Conservation (phyloP, 352 stramenopile genomes). For the Pythium pyrilobum region DNA sequence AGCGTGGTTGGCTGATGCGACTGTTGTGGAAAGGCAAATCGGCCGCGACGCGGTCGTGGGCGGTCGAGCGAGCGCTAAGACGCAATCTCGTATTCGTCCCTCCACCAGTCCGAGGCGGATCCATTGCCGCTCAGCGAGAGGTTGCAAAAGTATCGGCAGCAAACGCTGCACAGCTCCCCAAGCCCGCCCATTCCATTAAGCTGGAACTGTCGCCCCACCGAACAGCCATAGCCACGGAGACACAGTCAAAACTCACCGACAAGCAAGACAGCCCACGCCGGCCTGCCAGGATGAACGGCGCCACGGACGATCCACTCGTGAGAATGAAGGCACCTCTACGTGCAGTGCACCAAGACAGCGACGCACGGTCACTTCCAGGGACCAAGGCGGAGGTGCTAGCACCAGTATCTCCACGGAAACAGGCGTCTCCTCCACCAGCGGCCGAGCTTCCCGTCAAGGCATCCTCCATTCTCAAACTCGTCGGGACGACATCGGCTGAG, state of each 20-base stretch:
- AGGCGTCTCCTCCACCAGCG: neutral
- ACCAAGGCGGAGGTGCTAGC: too few species aligned
- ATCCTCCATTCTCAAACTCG: slow-evolving; percentile 55
- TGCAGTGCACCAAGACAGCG: neutral
- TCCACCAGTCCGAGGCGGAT: slow-evolving; percentile 24
- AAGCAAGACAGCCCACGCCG: slow-evolving; percentile 16
- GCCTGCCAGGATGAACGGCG: neutral
- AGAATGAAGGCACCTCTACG: too few species aligned
- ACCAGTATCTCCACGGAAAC: too few species aligned
- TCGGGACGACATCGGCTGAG: slow-evolving; percentile 24
- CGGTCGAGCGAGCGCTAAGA: slow-evolving; percentile 46
- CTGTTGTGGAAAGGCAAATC: slow-evolving; percentile 2
- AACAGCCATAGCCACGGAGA: neutral
- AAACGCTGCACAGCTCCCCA: neutral
- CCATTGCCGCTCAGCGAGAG: neutral
- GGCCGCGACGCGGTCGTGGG: slow-evolving; percentile 41
- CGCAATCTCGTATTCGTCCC: slow-evolving; percentile 39
- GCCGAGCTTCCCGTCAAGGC: slow-evolving; percentile 14
- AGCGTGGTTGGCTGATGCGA: neutral
- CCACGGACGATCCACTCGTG: too few species aligned
- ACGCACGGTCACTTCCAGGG: too few species aligned
- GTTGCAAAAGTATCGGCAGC: too few species aligned
- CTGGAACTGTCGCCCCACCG: neutral
- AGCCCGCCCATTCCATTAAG: neutral
- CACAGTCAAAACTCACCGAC: slow-evolving; percentile 4